Base-by-base conservation (phyloP, 1,139 yeast genomes). In the Saccharomyces hybrid region DNA sequence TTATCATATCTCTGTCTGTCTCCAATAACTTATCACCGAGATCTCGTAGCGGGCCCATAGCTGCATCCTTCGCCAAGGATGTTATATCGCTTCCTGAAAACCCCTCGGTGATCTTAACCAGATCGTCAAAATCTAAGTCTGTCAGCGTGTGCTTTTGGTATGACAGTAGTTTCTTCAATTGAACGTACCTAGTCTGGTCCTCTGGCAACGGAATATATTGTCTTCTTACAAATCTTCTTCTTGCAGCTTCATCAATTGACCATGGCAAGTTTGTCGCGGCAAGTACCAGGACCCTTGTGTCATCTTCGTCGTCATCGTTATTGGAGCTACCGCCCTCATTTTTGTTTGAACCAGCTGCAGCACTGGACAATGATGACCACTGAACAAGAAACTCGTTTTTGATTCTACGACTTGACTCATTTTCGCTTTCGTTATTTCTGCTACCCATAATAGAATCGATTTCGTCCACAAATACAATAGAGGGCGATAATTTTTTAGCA, bases 231-330 rank as follows among this genome's bases (percentile, higher is more conserved):
- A 93, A 93, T 63, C 99, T 79, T 69, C 99, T 80, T 65, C 99
- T 77, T 0, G 99, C 99, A 2, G 99, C 99, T 69, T 95, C 99
- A 71, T 93, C 99, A 59, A 93, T 91, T 2, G 90, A 86, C 99
- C 99, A 93, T 0, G 99, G 99, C 60, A 93, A 72, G 69, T 93
- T 93, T 0, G 99, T 93, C 1, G 99, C 99, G 0, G 98, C 99
- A 46, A 93, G 75, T 3, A 93, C 96, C 32, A 93, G 77, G 2
- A 93, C 99, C 55, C 98, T 75, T 58, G 83, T 83, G 34, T 81
- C 79, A 60, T 81, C 84, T 49, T 79, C 85, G 12, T 77, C 79
- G 2, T 75, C 72, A 28, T 50, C 55, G 11, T 47, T 42, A 24
- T 52, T 54, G 8, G 53, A 57, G 29, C 55, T 72, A 60, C 82